These are phyloP conservation scores for Penstemon eatonii DNA, from an alignment of 257 asterid species.

Conservation along the genomic window DNA sequence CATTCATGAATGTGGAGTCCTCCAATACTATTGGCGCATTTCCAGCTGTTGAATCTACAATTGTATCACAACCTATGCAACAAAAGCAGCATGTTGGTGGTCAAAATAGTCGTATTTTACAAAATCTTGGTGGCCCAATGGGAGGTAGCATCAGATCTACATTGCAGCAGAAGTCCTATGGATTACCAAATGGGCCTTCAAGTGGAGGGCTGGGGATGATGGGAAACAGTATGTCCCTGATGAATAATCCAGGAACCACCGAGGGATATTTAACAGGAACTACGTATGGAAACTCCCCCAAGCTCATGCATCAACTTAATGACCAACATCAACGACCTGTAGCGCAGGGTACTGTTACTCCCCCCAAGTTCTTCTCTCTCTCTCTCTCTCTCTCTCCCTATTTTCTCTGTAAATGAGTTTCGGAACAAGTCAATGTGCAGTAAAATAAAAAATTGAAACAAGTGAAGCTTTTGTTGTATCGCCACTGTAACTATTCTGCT, in stretches of 20 bases:
- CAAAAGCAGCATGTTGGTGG: conserved; percentile 77
- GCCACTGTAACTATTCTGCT: conserved; percentile 29
- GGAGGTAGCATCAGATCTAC: conserved; percentile 77
- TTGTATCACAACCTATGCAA: conserved; percentile 61
- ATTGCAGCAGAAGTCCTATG: conserved; percentile 75
- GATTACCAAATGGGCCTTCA: conserved; percentile 56
- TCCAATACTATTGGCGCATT: conserved; percentile 51
- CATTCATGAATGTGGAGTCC: conserved; percentile 56
- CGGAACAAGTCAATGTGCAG: conserved; percentile 2
- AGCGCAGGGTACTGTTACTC: conserved; percentile 53
- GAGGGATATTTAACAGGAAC: conserved; percentile 61
- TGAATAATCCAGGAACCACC: conserved; percentile 55
- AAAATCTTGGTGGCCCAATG: conserved; percentile 78
- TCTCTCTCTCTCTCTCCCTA: not conserved
- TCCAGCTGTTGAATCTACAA: conserved; percentile 60
- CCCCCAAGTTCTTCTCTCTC: not conserved
- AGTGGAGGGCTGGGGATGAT: conserved; percentile 71
- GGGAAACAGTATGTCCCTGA: conserved; percentile 49
- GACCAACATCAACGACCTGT: conserved; percentile 73
- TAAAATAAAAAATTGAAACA: conserved; percentile 8
- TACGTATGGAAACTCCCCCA: conserved; percentile 55
- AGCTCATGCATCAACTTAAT: conserved; percentile 50
- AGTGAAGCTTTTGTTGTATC: conserved; percentile 21
- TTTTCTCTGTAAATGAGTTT: not conserved
- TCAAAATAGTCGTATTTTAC: conserved; percentile 81